Evolutionary conservation across 805 yeast genomes (phyloP).

Genomic region (Candida ulmi): DNA sequence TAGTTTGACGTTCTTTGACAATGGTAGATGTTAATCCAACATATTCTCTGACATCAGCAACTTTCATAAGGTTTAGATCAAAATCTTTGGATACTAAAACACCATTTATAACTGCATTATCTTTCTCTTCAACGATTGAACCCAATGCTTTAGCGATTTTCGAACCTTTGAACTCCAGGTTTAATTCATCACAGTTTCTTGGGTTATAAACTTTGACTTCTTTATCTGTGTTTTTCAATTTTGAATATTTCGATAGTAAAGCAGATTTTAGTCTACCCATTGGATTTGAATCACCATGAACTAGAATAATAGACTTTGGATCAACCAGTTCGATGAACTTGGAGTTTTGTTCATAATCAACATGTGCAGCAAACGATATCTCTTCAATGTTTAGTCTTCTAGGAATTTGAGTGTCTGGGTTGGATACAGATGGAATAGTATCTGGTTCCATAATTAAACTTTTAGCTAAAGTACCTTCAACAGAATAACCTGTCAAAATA

Average conservation of each 20-base stretch:
- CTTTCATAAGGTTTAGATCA: constrained; percentile 74
- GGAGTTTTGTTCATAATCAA: constrained; percentile 89
- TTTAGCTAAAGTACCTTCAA: constrained; percentile 98
- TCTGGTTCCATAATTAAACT: constrained; percentile 81
- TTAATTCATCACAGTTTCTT: constrained; percentile 76
- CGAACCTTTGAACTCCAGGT: constrained; percentile 72
- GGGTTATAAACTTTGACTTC: constrained; percentile 93
- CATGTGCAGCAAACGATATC: constrained; percentile 99
- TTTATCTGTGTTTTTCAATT: constrained; percentile 75
- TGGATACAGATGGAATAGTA: constrained; percentile 78
- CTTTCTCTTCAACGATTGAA: constrained; percentile 43
- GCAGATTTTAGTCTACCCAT: constrained; percentile 98
- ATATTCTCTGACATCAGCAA: constrained; percentile 84
- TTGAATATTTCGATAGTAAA: constrained; percentile 75
- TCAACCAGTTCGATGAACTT: constrained; percentile 85
- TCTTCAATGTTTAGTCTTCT: constrained; percentile 86
- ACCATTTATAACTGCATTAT: constrained; percentile 57
- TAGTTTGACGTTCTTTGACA: constrained; percentile 73
- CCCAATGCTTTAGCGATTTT: constrained; percentile 79
- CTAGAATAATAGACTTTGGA: constrained; percentile 81
- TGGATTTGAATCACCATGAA: constrained; percentile 97
- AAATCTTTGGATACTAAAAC: constrained; percentile 89
- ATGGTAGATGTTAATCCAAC: constrained; percentile 82
- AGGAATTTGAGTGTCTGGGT: constrained; percentile 80
- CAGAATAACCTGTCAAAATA: constrained; percentile 92